Conservation (phyloP, 2,329 filamentous ascomycete species). For the Claviceps humidiphila region DNA sequence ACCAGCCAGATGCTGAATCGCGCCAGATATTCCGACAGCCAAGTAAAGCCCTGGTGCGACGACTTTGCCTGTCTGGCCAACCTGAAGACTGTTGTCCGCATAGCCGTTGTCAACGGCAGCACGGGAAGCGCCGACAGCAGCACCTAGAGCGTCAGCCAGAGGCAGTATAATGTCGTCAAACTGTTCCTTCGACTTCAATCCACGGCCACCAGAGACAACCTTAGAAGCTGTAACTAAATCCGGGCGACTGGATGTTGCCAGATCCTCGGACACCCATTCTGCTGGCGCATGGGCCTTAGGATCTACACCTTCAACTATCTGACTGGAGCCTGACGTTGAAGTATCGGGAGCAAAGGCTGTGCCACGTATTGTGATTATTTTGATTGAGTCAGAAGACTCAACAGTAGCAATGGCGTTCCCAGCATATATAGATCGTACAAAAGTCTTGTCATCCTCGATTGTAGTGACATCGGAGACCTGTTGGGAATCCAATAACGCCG, state of each 20-base stretch:
- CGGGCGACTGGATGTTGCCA: slow-evolving; percentile 85
- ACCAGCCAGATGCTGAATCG: slow-evolving; percentile 94
- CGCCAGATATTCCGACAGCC: slow-evolving; percentile 89
- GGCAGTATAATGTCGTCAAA: slow-evolving; percentile 90
- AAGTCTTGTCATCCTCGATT: slow-evolving; percentile 83
- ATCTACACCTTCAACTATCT: slow-evolving; percentile 70
- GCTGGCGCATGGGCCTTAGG: slow-evolving; percentile 60
- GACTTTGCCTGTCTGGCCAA: slow-evolving; percentile 97
- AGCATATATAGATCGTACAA: slow-evolving; percentile 92
- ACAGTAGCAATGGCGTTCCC: slow-evolving; percentile 96
- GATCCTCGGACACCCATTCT: slow-evolving; percentile 89
- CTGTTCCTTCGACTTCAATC: slow-evolving; percentile 94
- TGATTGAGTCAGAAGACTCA: slow-evolving; percentile 73
- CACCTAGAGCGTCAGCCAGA: slow-evolving; percentile 80
- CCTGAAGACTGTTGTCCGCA: slow-evolving; percentile 95
- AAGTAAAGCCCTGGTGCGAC: slow-evolving; percentile 93
- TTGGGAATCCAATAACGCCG: slow-evolving; percentile 81
- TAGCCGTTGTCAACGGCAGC: slow-evolving; percentile 96
- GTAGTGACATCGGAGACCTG: slow-evolving; percentile 85
- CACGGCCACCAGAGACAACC: slow-evolving; percentile 88
- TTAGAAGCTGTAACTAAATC: slow-evolving; percentile 80
- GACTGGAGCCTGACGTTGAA: slow-evolving; percentile 57
- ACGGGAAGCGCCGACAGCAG: slow-evolving; percentile 89
- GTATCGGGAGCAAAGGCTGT: slow-evolving; percentile 76
- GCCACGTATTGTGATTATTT: slow-evolving; percentile 83